phyloP scores from a whole-genome alignment of 768 basidiomycete genomes.

The Rhodocollybia butyracea region DNA sequence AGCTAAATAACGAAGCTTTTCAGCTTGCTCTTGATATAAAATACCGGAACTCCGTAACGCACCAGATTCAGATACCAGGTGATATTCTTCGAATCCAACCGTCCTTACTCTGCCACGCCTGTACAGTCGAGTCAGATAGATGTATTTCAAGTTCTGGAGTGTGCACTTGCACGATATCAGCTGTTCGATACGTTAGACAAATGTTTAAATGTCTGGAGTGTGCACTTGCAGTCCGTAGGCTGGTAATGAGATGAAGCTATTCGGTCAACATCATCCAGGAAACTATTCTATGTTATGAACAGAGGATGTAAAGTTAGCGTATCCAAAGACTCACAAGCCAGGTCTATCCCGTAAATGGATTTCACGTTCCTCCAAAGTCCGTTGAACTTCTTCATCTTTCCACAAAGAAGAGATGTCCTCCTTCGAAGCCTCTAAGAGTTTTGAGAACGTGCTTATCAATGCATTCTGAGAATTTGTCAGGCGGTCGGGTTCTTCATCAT shows the following conservation, averaged over 20 bases:
- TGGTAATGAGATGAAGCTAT: conserved; percentile 53
- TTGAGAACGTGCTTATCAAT: conserved; percentile 42
- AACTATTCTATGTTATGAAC: no score
- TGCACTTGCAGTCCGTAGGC: conserved; percentile 59
- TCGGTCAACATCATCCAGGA: conserved; percentile 65
- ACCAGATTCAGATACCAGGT: conserved; percentile 59
- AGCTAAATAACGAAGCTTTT: neutral
- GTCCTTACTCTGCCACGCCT: conserved; percentile 72
- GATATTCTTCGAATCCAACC: conserved; percentile 71
- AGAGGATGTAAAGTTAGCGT: neutral
- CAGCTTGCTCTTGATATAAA: neutral
- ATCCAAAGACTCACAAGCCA: conserved; percentile 60
- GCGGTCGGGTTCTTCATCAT: conserved; percentile 6
- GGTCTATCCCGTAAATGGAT: conserved; percentile 58
- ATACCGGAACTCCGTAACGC: conserved; percentile 5
- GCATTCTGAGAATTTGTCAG: conserved; percentile 21
- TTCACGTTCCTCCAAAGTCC: conserved; percentile 45
- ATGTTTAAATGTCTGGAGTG: neutral
- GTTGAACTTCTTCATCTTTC: conserved; percentile 52
- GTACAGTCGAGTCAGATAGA: no score
- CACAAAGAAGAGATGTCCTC: conserved; percentile 65
- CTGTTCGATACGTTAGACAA: conserved; percentile 22
- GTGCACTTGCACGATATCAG: conserved; percentile 75
- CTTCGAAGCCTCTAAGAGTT: conserved; percentile 47
- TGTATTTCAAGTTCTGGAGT: no score